phyloP scores from a whole-genome alignment of 345 rosid genomes.

The Citrus maxima region DNA sequence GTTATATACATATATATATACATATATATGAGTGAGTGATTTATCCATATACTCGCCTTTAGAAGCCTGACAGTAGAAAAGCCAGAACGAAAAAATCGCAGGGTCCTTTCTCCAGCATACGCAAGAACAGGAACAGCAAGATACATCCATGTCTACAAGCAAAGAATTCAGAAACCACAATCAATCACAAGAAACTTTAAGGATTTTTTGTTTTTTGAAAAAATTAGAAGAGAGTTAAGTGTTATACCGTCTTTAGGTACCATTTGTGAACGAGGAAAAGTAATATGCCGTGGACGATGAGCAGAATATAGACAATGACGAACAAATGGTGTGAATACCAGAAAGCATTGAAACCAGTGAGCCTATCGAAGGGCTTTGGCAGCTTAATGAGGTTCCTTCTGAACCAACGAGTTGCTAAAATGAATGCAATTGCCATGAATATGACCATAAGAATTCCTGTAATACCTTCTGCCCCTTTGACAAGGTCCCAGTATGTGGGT shows the following conservation, averaged over 20 bases:
- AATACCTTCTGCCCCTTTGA: slow-evolving; percentile 63
- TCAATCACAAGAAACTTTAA: not conserved
- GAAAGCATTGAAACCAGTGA: slow-evolving; percentile 94
- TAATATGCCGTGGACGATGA: slow-evolving; percentile 65
- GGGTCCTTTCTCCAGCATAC: slow-evolving; percentile 81
- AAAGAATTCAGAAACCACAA: not conserved
- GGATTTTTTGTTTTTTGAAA: not conserved
- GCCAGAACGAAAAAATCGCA: slow-evolving; percentile 91
- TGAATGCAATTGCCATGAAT: slow-evolving; percentile 73
- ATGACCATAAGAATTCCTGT: slow-evolving; percentile 82
- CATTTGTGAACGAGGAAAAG: slow-evolving; percentile 73
- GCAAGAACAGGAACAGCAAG: slow-evolving; percentile 76
- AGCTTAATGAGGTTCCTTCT: slow-evolving; percentile 68
- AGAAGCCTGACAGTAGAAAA: slow-evolving; percentile 64
- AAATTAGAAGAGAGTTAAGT: not conserved
- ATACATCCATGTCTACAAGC: slow-evolving; percentile 90
- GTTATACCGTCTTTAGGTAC: slow-evolving; percentile 77
- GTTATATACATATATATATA: no score
- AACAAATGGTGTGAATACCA: slow-evolving; percentile 98
- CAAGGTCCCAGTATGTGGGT: slow-evolving; percentile 70
- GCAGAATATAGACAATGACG: slow-evolving; percentile 63
- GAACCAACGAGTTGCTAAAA: slow-evolving; percentile 78
- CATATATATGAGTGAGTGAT: not conserved
- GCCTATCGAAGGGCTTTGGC: slow-evolving; percentile 86
- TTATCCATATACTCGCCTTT: slow-evolving; percentile 43